Conservation (phyloP, 768 basidiomycete species). For the Tulasnella sp. region DNA sequence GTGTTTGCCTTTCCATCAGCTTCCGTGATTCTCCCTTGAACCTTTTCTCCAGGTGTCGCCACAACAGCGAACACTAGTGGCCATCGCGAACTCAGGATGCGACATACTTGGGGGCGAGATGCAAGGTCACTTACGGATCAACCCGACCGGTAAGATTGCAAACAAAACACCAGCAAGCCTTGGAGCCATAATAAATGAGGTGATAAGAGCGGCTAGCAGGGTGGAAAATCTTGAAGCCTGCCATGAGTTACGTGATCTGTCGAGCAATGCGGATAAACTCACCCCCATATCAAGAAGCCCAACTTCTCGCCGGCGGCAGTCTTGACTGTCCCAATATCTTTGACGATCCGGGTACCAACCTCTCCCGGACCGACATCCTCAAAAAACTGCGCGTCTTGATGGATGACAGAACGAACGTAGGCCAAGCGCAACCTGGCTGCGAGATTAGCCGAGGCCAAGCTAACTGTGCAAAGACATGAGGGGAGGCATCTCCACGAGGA, state of each 20-base stretch:
- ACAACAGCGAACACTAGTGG: slow-evolving; percentile 2
- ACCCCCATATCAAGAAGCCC: slow-evolving; percentile 24
- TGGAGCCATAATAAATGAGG: slow-evolving; percentile 22
- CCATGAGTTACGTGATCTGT: background rate
- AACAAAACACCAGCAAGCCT: slow-evolving; percentile 28
- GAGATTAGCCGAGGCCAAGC: background rate
- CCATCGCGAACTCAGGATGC: background rate
- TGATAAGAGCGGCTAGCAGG: slow-evolving; percentile 21
- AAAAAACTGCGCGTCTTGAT: slow-evolving; percentile 27
- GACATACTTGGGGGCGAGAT: background rate
- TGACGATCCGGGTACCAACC: slow-evolving; percentile 21
- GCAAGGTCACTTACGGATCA: background rate
- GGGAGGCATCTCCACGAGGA: background rate
- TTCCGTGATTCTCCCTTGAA: background rate
- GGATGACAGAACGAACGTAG: slow-evolving; percentile 27
- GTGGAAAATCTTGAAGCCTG: background rate
- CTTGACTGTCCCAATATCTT: slow-evolving; percentile 25
- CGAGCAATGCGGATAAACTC: background rate
- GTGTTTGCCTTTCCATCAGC: slow-evolving; percentile 15
- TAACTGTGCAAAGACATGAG: background rate
- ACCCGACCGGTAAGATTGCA: slow-evolving; percentile 25
- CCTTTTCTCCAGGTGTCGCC: background rate
- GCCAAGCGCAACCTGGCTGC: slow-evolving; percentile 15
- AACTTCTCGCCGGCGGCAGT: slow-evolving; percentile 28
- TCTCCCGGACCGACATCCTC: slow-evolving; percentile 29